Conservation (phyloP, 2,329 filamentous ascomycete species). For the Dothideomycetes sp. region DNA sequence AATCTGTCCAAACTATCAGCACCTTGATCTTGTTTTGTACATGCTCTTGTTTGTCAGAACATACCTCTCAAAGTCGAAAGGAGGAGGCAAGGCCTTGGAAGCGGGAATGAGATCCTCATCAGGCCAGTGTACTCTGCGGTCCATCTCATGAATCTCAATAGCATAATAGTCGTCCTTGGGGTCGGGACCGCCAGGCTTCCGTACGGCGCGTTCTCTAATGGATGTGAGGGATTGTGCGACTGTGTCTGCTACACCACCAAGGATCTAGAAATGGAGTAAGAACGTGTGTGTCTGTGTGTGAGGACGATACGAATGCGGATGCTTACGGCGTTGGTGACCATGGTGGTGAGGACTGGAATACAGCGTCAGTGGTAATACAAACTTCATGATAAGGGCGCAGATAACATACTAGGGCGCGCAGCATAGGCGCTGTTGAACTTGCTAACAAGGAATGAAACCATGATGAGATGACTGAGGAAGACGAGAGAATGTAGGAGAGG, state of each 20-base stretch:
- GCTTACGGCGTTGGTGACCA: slow-evolving; percentile 87
- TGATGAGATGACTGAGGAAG: slow-evolving; percentile 79
- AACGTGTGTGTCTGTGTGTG: slow-evolving; percentile 15
- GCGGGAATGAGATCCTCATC: slow-evolving; percentile 58
- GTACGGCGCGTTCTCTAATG: slow-evolving; percentile 47
- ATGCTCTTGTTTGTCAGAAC: slow-evolving; percentile 1
- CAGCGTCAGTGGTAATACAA: not conserved
- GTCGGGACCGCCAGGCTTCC: slow-evolving; percentile 51
- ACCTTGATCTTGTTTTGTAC: not conserved
- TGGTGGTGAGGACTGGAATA: slow-evolving; percentile 79
- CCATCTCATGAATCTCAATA: slow-evolving; percentile 82
- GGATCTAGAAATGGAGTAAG: slow-evolving; percentile 41
- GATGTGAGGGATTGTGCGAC: slow-evolving; percentile 89
- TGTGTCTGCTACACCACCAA: slow-evolving; percentile 92
- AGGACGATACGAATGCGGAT: not conserved
- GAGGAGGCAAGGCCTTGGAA: slow-evolving; percentile 55
- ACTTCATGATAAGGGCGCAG: not conserved
- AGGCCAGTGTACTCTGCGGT: slow-evolving; percentile 65
- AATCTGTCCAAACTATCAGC: slow-evolving; percentile 42
- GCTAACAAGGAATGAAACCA: slow-evolving; percentile 70
- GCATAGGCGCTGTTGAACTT: slow-evolving; percentile 95
- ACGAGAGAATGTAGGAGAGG: slow-evolving; percentile 78
- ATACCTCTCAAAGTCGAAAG: slow-evolving; percentile 76
- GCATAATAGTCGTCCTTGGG: slow-evolving; percentile 60
- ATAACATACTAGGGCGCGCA: slow-evolving; percentile 63